phyloP scores from a whole-genome alignment of 140 eudicot genomes.

The Senecio squalidus region DNA sequence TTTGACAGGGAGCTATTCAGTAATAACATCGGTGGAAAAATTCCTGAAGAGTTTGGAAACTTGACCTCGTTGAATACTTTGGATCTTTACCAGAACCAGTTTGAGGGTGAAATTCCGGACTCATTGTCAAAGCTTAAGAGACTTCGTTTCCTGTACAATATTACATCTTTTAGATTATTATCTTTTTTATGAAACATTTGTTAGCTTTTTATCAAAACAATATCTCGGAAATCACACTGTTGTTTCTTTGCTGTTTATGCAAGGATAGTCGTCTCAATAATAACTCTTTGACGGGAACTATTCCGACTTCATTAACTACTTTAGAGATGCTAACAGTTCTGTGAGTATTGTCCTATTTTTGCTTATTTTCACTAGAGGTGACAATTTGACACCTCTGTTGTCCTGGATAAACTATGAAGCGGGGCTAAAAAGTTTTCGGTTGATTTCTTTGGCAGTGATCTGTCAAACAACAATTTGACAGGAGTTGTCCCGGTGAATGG shows the following conservation, averaged over 20 bases:
- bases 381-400: background rate
- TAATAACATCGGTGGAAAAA: constrained; percentile 59
- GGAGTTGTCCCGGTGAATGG: constrained; percentile 73
- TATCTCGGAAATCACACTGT: constrained; percentile 3
- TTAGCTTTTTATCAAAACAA: background rate
- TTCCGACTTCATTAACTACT: constrained; percentile 59
- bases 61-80: constrained; percentile 65
- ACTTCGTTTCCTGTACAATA: constrained; percentile 70
- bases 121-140: constrained; percentile 62
- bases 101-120: constrained; percentile 62
- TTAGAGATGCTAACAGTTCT: constrained; percentile 54
- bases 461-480: constrained; percentile 49
- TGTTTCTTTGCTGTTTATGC: constrained; percentile 32
- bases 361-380: background rate
- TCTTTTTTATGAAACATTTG: background rate
- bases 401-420: background rate
- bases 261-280: constrained; percentile 75
- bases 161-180: background rate
- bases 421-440: background rate
- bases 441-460: constrained; percentile 52
- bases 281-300: constrained; percentile 58
- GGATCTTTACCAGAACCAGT: constrained; percentile 72
- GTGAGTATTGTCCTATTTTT: constrained; percentile 33
- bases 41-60: constrained; percentile 68
- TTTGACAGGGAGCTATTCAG: constrained; percentile 67